phyloP scores from a whole-genome alignment of 345 rosid species.

The Geranium rotundifolium region DNA sequence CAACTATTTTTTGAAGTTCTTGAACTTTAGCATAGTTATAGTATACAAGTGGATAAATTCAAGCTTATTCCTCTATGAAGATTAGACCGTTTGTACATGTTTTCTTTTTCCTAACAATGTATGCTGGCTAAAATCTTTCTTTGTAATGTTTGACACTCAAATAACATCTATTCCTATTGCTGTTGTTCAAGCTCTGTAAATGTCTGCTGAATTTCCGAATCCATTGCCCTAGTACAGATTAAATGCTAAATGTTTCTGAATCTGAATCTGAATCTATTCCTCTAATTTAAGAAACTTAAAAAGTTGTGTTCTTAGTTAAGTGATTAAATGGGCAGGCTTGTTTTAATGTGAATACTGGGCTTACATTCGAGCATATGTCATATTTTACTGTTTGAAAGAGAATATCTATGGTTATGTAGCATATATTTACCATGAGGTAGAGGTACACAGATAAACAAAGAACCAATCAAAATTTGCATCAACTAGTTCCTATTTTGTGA shows the following conservation, averaged over 20 bases:
- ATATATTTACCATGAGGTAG: neutral
- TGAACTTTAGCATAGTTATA: neutral
- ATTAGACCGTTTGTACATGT: neutral
- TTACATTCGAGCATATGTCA: neutral
- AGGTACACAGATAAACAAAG: neutral
- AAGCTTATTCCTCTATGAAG: neutral
- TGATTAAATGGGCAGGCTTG: neutral
- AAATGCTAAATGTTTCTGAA: neutral
- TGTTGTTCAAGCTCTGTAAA: neutral
- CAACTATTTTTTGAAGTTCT: neutral
- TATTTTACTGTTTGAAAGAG: neutral
- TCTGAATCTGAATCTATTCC: neutral
- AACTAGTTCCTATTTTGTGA: no score
- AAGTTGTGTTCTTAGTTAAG: neutral
- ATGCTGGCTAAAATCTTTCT: neutral
- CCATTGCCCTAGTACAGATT: no score
- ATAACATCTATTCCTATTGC: no score
- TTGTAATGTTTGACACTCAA: neutral
- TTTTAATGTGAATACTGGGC: neutral
- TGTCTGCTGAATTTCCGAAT: neutral
- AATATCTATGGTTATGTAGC: neutral
- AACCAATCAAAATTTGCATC: neutral
- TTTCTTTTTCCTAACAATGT: neutral
- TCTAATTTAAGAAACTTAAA: neutral
- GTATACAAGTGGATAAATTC: neutral